Conservation (phyloP, 2,329 filamentous ascomycete species). For the Fusarium devonianum region DNA sequence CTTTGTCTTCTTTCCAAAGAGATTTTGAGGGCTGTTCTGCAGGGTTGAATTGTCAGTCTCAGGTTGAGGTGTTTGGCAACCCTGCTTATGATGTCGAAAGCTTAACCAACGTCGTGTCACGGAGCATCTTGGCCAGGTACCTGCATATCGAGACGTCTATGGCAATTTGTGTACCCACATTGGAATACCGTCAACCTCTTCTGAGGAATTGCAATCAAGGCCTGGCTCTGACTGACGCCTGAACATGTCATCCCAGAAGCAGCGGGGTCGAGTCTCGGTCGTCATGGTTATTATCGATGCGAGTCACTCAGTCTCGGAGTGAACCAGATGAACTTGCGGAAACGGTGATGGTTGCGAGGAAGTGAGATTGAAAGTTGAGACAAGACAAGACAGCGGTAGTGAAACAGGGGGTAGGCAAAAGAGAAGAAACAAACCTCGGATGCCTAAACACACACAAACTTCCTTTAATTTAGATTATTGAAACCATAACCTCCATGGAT, state of each 20-base stretch:
- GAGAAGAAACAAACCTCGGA: slow-evolving; percentile 10
- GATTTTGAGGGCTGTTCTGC: neutral
- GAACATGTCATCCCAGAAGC: neutral
- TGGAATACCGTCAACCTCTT: too few relatives aligned
- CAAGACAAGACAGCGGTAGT: slow-evolving; percentile 6
- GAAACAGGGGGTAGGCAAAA: too few relatives aligned
- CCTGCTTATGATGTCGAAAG: neutral
- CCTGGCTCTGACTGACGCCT: neutral
- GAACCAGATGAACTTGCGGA: neutral
- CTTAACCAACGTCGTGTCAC: neutral
- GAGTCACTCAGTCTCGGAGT: neutral
- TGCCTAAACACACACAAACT: neutral
- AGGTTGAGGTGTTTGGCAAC: neutral
- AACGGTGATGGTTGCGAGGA: slow-evolving; percentile 26
- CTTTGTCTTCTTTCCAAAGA: neutral
- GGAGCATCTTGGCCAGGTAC: neutral
- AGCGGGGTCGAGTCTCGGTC: too few relatives aligned
- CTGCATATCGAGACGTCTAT: neutral
- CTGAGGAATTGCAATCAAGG: neutral
- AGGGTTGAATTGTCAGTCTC: neutral
- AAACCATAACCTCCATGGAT: neutral
- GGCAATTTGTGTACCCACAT: too few relatives aligned
- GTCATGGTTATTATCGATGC: too few relatives aligned
- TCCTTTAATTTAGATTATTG: neutral
- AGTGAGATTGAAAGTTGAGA: slow-evolving; percentile 12